These are phyloP conservation scores for Teratosphaeria viscida DNA, from an alignment of 2,329 filamentous ascomycete species.

Conservation along the genomic window DNA sequence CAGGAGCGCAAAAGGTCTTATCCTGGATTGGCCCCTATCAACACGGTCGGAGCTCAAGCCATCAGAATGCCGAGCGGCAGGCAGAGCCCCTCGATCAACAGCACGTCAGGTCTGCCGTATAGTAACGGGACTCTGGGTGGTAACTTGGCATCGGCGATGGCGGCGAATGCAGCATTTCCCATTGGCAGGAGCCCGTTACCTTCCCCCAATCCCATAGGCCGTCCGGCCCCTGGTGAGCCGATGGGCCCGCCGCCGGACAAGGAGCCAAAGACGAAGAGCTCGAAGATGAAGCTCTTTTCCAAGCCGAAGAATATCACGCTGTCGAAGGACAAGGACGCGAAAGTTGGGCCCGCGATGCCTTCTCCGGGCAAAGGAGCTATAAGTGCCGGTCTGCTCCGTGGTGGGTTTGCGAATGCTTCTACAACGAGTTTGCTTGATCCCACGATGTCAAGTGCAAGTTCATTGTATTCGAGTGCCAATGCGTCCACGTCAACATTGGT, in stretches of 20 bases:
- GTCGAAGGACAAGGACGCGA: conserved; percentile 54
- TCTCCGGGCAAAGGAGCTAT: conserved; percentile 43
- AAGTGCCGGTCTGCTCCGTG: conserved; percentile 50
- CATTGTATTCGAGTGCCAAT: conserved; percentile 65
- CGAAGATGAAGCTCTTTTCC: conserved; percentile 73
- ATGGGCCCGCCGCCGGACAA: conserved; percentile 31
- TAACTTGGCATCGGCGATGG: conserved; percentile 55
- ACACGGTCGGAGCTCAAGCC: conserved; percentile 16
- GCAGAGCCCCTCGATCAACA: conserved; percentile 18
- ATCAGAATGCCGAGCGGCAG: conserved; percentile 18
- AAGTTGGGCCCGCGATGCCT: conserved; percentile 55
- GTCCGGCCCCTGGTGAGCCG: not conserved
- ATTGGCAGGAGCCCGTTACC: conserved; percentile 41
- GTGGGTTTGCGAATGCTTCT: conserved; percentile 56
- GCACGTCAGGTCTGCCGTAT: conserved; percentile 29
- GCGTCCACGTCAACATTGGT: conserved; percentile 67
- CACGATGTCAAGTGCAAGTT: conserved; percentile 42
- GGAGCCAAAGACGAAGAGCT: conserved; percentile 57
- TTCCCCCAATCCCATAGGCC: conserved; percentile 26
- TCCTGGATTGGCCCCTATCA: conserved; percentile 52
- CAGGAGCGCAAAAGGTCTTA: conserved; percentile 57
- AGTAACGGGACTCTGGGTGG: conserved; percentile 52
- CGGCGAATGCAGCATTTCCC: conserved; percentile 64
- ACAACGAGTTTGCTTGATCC: conserved; percentile 59
- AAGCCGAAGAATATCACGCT: conserved; percentile 65